Base-by-base conservation (phyloP, 768 basidiomycete genomes). In the Leccinum disarticulatum region DNA sequence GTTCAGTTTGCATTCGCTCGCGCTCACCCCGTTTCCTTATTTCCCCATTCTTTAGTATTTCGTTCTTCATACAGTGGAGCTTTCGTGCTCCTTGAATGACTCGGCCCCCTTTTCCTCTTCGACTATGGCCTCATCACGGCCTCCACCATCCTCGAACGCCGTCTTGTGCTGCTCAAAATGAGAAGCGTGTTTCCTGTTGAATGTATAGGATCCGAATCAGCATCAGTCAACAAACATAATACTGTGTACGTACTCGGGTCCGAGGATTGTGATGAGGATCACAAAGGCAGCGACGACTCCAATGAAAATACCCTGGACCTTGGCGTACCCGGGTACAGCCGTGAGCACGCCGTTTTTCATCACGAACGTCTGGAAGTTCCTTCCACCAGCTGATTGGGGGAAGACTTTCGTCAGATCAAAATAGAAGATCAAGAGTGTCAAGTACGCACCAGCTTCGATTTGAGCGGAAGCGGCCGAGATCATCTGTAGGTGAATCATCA, bases 151-250 rank as follows among this genome's bases (percentile, higher is more conserved):
- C 68, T 95, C 89, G 74, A 89, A 90, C 1, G 91, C 93, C 3
- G 86, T 72, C 73, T 87, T 88, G 67, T 86, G 81, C 61, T 88
- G 82, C 77, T 98, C 95, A 68, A 96, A 98, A 74, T 90, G 91
- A 10, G 84, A 79, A 9, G 87, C 83, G 65, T 90, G 89, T 59
- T 89, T 86, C 69, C 86, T 87, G 58, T n/a, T 17, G 13, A 33
- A 43, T 43, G 35, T 38, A 13, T 22, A 27, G 11, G 33, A 13
- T 35, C 13, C 14, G 5, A 11, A 11, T 59, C 48, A 64, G 31
- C 27, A 6, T 6, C 17, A 11, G 8, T 28, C 31, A 6, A 3
- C 9, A 14, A 36, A 35, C 7, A 19, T 19, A 7, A 15, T 19
- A 56, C 1, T 43, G 1, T 25, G 57, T n/a, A 81, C 88, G 59